phyloP scores from a whole-genome alignment of 1,139 yeast species.

The Insectozyma bohioensis region DNA sequence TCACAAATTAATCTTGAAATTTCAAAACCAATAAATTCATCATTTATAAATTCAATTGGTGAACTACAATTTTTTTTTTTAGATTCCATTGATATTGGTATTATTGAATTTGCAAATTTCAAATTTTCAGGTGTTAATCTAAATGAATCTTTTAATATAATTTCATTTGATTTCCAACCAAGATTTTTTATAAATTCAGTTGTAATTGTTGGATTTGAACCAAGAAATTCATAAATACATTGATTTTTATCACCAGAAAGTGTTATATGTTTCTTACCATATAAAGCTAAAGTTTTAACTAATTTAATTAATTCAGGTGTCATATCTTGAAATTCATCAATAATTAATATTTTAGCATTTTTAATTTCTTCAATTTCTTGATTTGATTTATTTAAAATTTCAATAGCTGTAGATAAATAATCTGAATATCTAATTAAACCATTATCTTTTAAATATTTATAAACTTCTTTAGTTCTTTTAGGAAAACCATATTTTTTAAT shows the following conservation, averaged over 20 bases:
- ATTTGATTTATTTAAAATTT: constrained; percentile 22
- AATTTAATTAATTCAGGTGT: constrained; percentile 51
- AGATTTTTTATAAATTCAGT: constrained; percentile 24
- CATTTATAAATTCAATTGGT: constrained; percentile 17
- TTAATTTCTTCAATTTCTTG: constrained; percentile 23
- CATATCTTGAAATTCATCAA: constrained; percentile 80
- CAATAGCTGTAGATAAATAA: constrained; percentile 30
- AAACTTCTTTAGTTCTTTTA: constrained; percentile 19
- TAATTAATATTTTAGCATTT: constrained; percentile 42
- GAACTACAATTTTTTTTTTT: constrained; percentile 17
- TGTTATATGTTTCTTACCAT: constrained; percentile 49
- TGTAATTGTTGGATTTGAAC: constrained; percentile 43
- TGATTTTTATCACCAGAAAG: constrained; percentile 77
- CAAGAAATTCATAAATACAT: constrained; percentile 66
- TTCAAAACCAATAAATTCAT: constrained; percentile 26
- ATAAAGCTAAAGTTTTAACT: constrained; percentile 34
- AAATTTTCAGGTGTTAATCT: constrained; percentile 60
- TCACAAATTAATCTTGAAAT: constrained; percentile 7
- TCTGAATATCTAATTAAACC: constrained; percentile 42
- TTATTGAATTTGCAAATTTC: constrained; percentile 34
- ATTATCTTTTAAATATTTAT: constrained; percentile 24
- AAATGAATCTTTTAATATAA: constrained; percentile 50
- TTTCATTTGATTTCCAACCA: constrained; percentile 22
- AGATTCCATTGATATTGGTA: constrained; percentile 16
- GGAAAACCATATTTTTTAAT: constrained; percentile 24